Base-by-base conservation (phyloP, 106 monocot genomes). In the Xerophyta viscosa region DNA sequence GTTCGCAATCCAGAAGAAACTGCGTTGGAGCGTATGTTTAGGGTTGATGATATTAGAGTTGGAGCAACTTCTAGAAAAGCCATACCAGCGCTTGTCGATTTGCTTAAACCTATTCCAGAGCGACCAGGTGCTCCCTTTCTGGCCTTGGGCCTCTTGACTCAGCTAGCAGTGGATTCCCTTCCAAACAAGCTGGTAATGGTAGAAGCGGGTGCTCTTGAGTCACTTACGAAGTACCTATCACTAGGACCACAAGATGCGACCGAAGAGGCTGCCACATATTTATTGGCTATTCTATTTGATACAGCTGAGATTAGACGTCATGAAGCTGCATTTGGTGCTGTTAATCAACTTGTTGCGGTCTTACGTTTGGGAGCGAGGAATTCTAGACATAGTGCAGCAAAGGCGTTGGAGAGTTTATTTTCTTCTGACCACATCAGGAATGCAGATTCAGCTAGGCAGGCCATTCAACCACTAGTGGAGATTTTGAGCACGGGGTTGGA, bases 41-140 rank as follows among this genome's bases (percentile, higher is more conserved):
- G 86, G 62, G 77, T 86, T 64, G 98, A 98, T 60, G 98, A 98
- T 24, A 82, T 90, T 37, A 73, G 86, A 56, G 61, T 70, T 47
- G 86, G 90, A 31, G 64, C 86, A 36, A 66, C 79, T 52, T 72
- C 90, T 61, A 63, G 79, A 31, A 98, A 98, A 72, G 71, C 74
- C 31, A 90, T 98, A 53, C 98, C 98, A 61, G 58, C 55, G 23
- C 82, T 98, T 61, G 98, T 98, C 58, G 90, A 98, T 77, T 48
- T 98, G 33, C 86, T 98, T 50, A 90, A 83, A 71, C 98, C 90
- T 27, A 98, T 98, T 47, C 98, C 98, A 42, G 98, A 98, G 30
- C 64, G 86, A 41, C 98, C 90, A 26, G 86, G 98, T 61, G 98
- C 98, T 46, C 90, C 98, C 69, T 76, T 69, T 70, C 71, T 98